Evolutionary conservation across 371 early-diverging fungal species (phyloP).

Genomic region (Choanephora cucurbitarum): DNA sequence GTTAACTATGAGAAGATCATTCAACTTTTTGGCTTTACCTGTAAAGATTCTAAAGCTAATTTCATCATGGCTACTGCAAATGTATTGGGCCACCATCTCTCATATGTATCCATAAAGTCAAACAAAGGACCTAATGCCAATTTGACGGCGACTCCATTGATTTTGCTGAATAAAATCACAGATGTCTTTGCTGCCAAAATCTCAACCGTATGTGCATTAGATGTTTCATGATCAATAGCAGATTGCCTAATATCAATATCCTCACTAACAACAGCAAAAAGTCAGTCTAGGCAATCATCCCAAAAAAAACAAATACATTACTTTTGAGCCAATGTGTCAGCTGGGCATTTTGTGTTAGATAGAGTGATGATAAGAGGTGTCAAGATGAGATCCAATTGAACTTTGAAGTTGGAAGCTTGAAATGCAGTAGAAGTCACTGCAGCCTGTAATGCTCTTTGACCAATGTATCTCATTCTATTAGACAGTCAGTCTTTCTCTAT

Average conservation of each 20-base stretch:
- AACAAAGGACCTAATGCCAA: slow-evolving; percentile 52
- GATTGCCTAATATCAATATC: slow-evolving; percentile 33
- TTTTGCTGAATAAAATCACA: slow-evolving; percentile 30
- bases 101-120: slow-evolving; percentile 58
- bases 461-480: slow-evolving; percentile 55
- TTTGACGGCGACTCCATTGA: slow-evolving; percentile 50
- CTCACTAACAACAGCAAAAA: too few species aligned
- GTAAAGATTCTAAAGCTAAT: slow-evolving; percentile 58
- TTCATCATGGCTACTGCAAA: slow-evolving; percentile 61
- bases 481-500: background rate
- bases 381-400: slow-evolving; percentile 58
- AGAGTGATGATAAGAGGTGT: slow-evolving; percentile 57
- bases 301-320: slow-evolving; percentile 17
- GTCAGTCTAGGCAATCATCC: too few species aligned
- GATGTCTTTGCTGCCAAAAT: slow-evolving; percentile 41
- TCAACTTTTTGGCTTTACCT: slow-evolving; percentile 35
- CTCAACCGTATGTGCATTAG: slow-evolving; percentile 30
- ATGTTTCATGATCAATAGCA: slow-evolving; percentile 23
- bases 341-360: slow-evolving; percentile 33
- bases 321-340: slow-evolving; percentile 37
- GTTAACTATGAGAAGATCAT: too few species aligned
- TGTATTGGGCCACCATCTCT: slow-evolving; percentile 62
- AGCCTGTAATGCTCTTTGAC: slow-evolving; percentile 57
- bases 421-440: slow-evolving; percentile 57
- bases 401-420: slow-evolving; percentile 56